phyloP scores from a whole-genome alignment of 2,329 filamentous ascomycete species.

The Botrytis hyacinthi region DNA sequence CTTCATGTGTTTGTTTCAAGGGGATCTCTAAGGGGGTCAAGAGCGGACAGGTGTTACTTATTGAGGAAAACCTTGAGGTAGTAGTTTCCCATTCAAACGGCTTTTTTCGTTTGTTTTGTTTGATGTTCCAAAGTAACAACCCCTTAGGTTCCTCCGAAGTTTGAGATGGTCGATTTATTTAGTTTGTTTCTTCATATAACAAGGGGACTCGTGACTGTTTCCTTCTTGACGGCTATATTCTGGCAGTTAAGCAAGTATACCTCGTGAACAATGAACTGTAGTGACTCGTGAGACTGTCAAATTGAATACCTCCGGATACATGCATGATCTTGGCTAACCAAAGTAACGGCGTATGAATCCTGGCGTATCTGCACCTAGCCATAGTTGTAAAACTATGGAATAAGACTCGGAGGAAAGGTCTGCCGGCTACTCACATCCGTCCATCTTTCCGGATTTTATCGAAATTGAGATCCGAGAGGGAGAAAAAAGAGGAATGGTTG shows the following conservation, averaged over 20 bases:
- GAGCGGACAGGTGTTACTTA: not conserved
- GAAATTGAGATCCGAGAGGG: not conserved
- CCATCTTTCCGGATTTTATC: slow-evolving; percentile 11
- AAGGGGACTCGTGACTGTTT: slow-evolving; percentile 15
- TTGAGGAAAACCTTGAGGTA: not conserved
- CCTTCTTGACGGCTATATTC: slow-evolving; percentile 13
- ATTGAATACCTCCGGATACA: slow-evolving; percentile 20
- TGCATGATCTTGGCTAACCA: slow-evolving; percentile 23
- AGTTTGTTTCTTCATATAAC: slow-evolving; percentile 10
- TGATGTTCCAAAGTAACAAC: slow-evolving; percentile 12
- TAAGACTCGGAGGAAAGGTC: slow-evolving; percentile 17
- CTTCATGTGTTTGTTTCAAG: slow-evolving; percentile 13
- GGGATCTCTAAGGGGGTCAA: not conserved
- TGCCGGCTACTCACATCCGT: slow-evolving; percentile 9
- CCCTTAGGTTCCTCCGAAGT: slow-evolving; percentile 19
- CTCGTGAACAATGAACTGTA: slow-evolving; percentile 3
- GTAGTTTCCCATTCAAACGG: slow-evolving; percentile 3
- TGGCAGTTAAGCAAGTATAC: slow-evolving; percentile 3
- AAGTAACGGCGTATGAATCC: slow-evolving; percentile 18
- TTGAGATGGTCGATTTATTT: slow-evolving; percentile 3
- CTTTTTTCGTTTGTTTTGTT: not conserved
- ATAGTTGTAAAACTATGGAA: slow-evolving; percentile 18
- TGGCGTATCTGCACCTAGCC: slow-evolving; percentile 19
- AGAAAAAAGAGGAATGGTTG: too few relatives aligned
- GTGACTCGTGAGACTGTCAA: slow-evolving; percentile 8